Evolutionary conservation across 2,329 filamentous ascomycete genomes (phyloP).

Genomic region (Penicillium griseofulvum): DNA sequence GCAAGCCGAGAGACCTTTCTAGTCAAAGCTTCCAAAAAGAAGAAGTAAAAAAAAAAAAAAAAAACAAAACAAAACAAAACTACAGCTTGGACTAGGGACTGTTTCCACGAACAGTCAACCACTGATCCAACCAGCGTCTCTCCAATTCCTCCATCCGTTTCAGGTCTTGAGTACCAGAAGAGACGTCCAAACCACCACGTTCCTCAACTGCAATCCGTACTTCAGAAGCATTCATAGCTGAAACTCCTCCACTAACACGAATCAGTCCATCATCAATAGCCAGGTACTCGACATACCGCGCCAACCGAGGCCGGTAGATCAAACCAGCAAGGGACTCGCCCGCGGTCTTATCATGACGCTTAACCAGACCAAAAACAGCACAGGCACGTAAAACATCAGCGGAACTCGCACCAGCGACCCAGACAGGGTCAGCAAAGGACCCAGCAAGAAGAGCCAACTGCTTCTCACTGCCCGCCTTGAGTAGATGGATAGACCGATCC

Average conservation of each 20-base stretch:
- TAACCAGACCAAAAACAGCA: slow-evolving; percentile 34
- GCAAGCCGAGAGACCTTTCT: background rate
- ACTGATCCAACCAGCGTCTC: slow-evolving; percentile 38
- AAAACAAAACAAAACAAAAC: too few relatives aligned
- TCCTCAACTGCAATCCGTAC: slow-evolving; percentile 68
- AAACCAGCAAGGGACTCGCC: slow-evolving; percentile 26
- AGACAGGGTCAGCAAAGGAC: slow-evolving; percentile 21
- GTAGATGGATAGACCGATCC: slow-evolving; percentile 7
- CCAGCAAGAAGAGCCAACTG: slow-evolving; percentile 33
- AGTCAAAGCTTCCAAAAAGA: background rate
- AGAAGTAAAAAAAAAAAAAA: background rate
- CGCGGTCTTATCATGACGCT: slow-evolving; percentile 44
- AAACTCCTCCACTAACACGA: slow-evolving; percentile 59
- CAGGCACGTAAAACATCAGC: slow-evolving; percentile 34
- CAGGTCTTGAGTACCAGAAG: slow-evolving; percentile 15
- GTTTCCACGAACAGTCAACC: slow-evolving; percentile 26
- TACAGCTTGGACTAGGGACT: background rate
- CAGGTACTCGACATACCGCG: slow-evolving; percentile 60
- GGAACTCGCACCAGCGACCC: slow-evolving; percentile 20
- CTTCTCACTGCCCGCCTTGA: slow-evolving; percentile 15
- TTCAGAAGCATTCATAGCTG: slow-evolving; percentile 61
- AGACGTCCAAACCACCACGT: slow-evolving; percentile 52
- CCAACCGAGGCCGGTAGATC: slow-evolving; percentile 56
- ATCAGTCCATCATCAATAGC: slow-evolving; percentile 70
- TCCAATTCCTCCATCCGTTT: slow-evolving; percentile 30